Base-by-base conservation (phyloP, 495 filamentous ascomycete species). In the Coniosporium apollinis region DNA sequence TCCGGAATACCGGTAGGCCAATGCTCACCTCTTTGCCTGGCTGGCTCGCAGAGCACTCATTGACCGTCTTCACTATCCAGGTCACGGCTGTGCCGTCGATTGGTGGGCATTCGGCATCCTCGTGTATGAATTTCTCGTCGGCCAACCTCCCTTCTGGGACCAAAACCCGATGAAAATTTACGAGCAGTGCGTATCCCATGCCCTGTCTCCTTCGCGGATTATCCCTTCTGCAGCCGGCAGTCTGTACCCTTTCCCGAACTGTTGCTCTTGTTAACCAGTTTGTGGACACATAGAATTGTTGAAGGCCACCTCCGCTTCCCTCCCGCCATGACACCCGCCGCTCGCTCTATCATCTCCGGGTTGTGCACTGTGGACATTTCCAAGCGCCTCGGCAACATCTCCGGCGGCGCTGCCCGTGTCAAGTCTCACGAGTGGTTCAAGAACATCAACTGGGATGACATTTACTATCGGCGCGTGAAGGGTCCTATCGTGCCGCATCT, bases 81-180 rank as follows among this genome's bases (percentile, higher is more conserved):
- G 85, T 10, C 89, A 97, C 51, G 85, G 82, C 19, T 82, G 82
- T 22, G 87, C 89, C 0, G 89, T 97, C n/a, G 89, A 97, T 57
- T 97, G 89, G 89, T 97, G 89, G 89, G 91, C 89, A 5, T 64
- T 96, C 42, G 89, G 89, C 4, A 92, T 97, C 43, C 57, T 97
- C 33, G 82, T 94, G 36, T 96, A 91, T 54, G 89, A 97, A 51
- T 94, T 97, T 49, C 62, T 94, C 18, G 84, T 89, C 3, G 89
- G 89, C 22, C 91, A 94, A 48, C 89, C 89, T 4, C 89, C 89
- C 2, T 97, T 97, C 56, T 97, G 87, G 81, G 82, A 94, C 51
- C 73, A 82, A 34, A 94, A 89, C 46, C 85, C 86, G 0, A 89
- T 94, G 50, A 85, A 89, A 49, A 93, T 94, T 37, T 96, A 96